phyloP scores from a whole-genome alignment of 1,139 yeast species.

The Diutina mesorugosa region DNA sequence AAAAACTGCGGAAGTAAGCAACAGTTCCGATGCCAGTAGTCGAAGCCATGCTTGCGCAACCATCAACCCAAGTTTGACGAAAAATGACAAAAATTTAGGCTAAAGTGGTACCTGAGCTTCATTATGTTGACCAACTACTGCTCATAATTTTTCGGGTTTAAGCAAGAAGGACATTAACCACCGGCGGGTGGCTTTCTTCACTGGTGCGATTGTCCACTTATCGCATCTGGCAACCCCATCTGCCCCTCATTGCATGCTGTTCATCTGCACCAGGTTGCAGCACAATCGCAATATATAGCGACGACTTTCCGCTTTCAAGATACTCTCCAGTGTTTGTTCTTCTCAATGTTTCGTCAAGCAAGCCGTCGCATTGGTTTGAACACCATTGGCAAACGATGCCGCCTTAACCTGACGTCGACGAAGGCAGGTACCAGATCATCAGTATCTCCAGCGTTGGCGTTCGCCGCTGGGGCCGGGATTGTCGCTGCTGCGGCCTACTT shows the following conservation, averaged over 20 bases:
- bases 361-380: not conserved
- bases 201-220: not conserved
- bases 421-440: not conserved
- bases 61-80: no score
- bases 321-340: not conserved
- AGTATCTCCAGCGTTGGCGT: not conserved
- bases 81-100: no score
- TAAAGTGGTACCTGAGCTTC: no score
- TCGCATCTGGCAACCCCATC: not conserved
- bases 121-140: no score
- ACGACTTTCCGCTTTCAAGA: not conserved
- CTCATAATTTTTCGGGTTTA: not conserved
- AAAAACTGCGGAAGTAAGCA: not conserved
- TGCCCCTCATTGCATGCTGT: not conserved
- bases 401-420: not conserved
- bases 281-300: not conserved
- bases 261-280: not conserved
- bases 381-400: not conserved
- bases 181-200: not conserved
- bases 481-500: not conserved
- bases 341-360: not conserved
- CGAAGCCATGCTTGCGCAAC: no score
- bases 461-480: not conserved
- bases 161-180: not conserved
- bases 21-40: no score